Conservation (phyloP, 768 basidiomycete species). For the Pleurotus citrinopileatus region DNA sequence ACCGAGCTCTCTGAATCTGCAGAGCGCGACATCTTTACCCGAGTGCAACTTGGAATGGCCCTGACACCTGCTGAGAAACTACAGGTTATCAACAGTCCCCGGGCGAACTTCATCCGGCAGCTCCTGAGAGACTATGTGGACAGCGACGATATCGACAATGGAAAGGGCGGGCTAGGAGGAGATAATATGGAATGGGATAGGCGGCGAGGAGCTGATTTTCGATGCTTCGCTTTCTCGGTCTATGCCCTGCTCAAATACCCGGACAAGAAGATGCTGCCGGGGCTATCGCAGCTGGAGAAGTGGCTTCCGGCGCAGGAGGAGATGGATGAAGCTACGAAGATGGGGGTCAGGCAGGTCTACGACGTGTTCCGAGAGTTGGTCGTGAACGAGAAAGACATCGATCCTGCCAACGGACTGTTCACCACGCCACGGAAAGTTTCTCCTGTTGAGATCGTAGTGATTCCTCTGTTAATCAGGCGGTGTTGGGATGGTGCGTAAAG, state of each 20-base stretch:
- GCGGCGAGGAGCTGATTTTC: conserved; percentile 53
- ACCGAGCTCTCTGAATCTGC: conserved; percentile 42
- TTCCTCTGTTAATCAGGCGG: conserved; percentile 30
- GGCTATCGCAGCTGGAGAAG: conserved; percentile 41
- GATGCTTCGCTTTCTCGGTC: conserved; percentile 53
- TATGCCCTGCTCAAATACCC: conserved; percentile 47
- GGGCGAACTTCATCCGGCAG: conserved; percentile 47
- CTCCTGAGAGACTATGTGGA: conserved; percentile 3
- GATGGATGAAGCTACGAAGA: conserved; percentile 26
- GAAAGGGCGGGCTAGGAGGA: conserved; percentile 42
- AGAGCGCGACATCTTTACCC: conserved; percentile 69
- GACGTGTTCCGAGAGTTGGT: conserved; percentile 25
- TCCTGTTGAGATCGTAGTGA: conserved; percentile 43
- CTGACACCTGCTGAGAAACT: conserved; percentile 50
- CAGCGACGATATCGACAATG: conserved; percentile 30
- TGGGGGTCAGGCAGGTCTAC: conserved; percentile 39
- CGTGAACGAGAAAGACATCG: not conserved
- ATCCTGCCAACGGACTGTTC: conserved; percentile 28
- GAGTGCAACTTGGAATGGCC: conserved; percentile 50
- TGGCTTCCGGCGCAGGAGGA: conserved; percentile 41
- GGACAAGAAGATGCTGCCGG: conserved; percentile 20
- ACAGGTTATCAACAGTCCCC: conserved; percentile 59
- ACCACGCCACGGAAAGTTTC: conserved; percentile 43
- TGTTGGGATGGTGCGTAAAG: conserved; percentile 20
- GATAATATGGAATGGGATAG: conserved; percentile 55